phyloP scores from a whole-genome alignment of 148 eudicot species.

The Talinum fruticosum region DNA sequence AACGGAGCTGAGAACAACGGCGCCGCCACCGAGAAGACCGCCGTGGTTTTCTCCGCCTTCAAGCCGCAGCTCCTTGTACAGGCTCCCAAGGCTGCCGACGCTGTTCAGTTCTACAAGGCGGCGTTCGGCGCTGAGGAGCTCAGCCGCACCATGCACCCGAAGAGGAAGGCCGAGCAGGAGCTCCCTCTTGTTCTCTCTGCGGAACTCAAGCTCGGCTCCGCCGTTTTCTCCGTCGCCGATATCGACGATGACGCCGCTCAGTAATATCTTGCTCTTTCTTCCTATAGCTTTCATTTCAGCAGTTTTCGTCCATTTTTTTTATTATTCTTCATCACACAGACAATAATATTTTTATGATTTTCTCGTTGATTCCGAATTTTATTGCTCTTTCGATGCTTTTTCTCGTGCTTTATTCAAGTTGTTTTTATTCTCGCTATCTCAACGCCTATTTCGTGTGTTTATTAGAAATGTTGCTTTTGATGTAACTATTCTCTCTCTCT shows the following conservation, averaged over 20 bases:
- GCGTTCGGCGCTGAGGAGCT: slow-evolving; percentile 89
- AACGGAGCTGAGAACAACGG: slow-evolving; percentile 34
- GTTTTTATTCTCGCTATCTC: neutral
- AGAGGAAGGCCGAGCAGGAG: slow-evolving; percentile 92
- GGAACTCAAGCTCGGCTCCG: slow-evolving; percentile 64
- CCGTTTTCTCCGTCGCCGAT: slow-evolving; percentile 55
- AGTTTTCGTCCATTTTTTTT: neutral
- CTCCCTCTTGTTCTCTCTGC: slow-evolving; percentile 65
- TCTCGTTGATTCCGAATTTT: neutral
- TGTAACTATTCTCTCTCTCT: neutral
- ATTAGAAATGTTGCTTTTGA: neutral
- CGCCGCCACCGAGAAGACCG: slow-evolving; percentile 20
- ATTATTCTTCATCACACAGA: too few relatives aligned
- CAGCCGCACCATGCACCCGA: slow-evolving; percentile 49
- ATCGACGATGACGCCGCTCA: slow-evolving; percentile 44
- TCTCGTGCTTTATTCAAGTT: neutral
- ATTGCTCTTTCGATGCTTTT: neutral
- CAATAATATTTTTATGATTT: too few relatives aligned
- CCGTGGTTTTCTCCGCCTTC: slow-evolving; percentile 45
- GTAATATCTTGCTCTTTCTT: slow-evolving; percentile 26
- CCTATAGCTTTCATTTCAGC: neutral
- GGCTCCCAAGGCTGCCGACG: slow-evolving; percentile 62
- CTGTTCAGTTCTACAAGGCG: slow-evolving; percentile 77
- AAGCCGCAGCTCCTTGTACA: slow-evolving; percentile 63
- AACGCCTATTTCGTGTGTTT: neutral